These are phyloP conservation scores for Melampsora americana DNA, from an alignment of 1,284 basidiomycete species.

Conservation along the genomic window DNA sequence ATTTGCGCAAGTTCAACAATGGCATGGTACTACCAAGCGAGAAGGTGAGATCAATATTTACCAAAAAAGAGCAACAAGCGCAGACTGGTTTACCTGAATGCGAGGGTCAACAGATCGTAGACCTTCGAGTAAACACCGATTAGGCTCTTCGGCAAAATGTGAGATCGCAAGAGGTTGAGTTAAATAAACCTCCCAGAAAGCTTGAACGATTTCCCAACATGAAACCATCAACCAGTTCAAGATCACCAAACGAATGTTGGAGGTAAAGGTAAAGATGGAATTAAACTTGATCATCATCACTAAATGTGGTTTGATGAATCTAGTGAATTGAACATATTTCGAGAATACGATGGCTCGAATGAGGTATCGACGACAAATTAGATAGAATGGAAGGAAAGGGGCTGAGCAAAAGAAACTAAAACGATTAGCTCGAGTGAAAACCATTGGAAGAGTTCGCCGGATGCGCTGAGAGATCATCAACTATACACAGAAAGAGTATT, in stretches of 20 bases:
- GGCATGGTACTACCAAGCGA: slow-evolving; percentile 51
- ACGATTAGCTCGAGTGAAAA: slow-evolving; percentile 1
- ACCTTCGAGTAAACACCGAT: slow-evolving; percentile 61
- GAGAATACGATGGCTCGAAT: slow-evolving; percentile 37
- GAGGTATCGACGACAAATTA: slow-evolving; percentile 23
- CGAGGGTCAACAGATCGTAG: slow-evolving; percentile 54
- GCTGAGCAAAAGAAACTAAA: slow-evolving; percentile 24
- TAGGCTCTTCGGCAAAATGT: slow-evolving; percentile 27
- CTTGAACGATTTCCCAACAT: slow-evolving; percentile 35
- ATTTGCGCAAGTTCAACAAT: slow-evolving; percentile 52
- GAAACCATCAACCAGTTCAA: slow-evolving; percentile 16
- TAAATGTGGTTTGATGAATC: slow-evolving; percentile 34
- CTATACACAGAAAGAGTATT: neutral
- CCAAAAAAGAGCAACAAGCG: neutral
- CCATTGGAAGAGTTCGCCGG: slow-evolving; percentile 1
- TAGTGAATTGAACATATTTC: slow-evolving; percentile 33
- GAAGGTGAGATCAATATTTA: slow-evolving; percentile 17
- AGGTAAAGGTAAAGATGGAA: slow-evolving; percentile 38
- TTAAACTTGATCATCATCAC: slow-evolving; percentile 42
- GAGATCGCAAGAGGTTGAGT: slow-evolving; percentile 35
- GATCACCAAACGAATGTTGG: slow-evolving; percentile 23
- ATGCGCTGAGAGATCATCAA: slow-evolving; percentile 30
- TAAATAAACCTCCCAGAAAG: slow-evolving; percentile 38
- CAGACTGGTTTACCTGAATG: slow-evolving; percentile 50
- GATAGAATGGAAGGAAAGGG: slow-evolving; percentile 31